These are phyloP conservation scores for Pythium vanterpoolii DNA, from an alignment of 352 stramenopile genomes.

Conservation along the genomic window DNA sequence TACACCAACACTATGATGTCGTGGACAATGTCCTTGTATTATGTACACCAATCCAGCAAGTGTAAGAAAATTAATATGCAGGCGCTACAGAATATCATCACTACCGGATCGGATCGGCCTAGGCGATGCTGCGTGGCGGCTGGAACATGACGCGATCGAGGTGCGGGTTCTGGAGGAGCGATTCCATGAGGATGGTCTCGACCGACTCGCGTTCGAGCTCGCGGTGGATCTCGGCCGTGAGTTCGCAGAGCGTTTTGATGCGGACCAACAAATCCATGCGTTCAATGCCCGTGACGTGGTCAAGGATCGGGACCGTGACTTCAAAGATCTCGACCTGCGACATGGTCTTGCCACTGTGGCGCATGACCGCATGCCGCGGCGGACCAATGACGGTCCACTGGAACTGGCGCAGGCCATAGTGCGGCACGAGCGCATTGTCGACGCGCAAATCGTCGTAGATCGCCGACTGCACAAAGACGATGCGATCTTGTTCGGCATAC, in stretches of 20 bases:
- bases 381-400: conserved; percentile 19
- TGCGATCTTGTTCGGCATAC: conserved; percentile 6
- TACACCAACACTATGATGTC: too few relatives aligned
- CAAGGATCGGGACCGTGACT: conserved; percentile 14
- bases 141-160: conserved; percentile 5
- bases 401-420: conserved; percentile 16
- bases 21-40: too few relatives aligned
- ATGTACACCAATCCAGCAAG: too few relatives aligned
- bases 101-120: neutral
- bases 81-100: neutral
- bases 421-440: neutral
- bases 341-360: conserved; percentile 11
- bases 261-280: neutral
- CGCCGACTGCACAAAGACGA: conserved; percentile 16
- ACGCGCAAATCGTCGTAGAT: conserved; percentile 11
- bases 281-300: conserved; percentile 15
- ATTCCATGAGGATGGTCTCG: conserved; percentile 20
- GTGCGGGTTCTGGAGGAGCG: neutral
- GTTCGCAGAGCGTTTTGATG: conserved; percentile 6
- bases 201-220: conserved; percentile 20
- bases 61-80: neutral
- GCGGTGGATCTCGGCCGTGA: conserved; percentile 5
- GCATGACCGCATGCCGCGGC: conserved; percentile 6
- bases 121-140: neutral
- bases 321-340: conserved; percentile 16